Evolutionary conservation across 352 stramenopile species (phyloP), one percentile per base, ranked within the genome.

Genomic region (Phytophthora vignae): DNA sequence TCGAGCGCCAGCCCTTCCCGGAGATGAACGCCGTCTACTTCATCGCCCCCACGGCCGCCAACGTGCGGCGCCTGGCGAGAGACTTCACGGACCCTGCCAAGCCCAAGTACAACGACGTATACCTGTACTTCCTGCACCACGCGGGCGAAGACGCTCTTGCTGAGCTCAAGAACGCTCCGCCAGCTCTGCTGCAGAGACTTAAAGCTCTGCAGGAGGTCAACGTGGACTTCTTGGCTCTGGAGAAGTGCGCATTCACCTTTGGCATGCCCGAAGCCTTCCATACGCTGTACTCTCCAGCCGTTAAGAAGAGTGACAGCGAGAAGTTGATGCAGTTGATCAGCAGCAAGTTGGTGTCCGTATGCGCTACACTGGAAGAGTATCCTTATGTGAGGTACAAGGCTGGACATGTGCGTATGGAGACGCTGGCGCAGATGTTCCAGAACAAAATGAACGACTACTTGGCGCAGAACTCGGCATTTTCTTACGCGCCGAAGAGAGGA

Each of bases 21-120:
- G 96, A 99, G 79, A 98, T 99, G 93, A 97, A 95, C 53, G 97
- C 87, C 8, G 88, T 99, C n/a, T 99, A 99, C 76, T 91, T 99
- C 38, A 77, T 99, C 19, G 79, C 89, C 25, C 96, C 97, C 6
- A 98, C 88, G 4, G 62, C 82, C 19, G 81, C 95, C 19, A 98
- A 90, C 60, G 74, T 99, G 2, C 76, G 85, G 40, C 87, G 84
- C 36, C 82, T 99, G 29, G 76, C 96, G 2, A 83, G 79, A 5
- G 95, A 98, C 81, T 98, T 98, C 71, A 55, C 73, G 6, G 78
- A 91, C 31, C 60, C 64, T 0, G 72, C 85, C 10, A 94, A 94
- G 36, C 92, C 95, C n/a, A 96, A 98, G 55, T 99, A 99, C 81
- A 88, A 87, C 33, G 79, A 95, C 36, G 87, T 92, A 19, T 98